Evolutionary conservation across 2,329 filamentous ascomycete genomes (phyloP).

Genomic region (Talaromyces albobiverticillius): DNA sequence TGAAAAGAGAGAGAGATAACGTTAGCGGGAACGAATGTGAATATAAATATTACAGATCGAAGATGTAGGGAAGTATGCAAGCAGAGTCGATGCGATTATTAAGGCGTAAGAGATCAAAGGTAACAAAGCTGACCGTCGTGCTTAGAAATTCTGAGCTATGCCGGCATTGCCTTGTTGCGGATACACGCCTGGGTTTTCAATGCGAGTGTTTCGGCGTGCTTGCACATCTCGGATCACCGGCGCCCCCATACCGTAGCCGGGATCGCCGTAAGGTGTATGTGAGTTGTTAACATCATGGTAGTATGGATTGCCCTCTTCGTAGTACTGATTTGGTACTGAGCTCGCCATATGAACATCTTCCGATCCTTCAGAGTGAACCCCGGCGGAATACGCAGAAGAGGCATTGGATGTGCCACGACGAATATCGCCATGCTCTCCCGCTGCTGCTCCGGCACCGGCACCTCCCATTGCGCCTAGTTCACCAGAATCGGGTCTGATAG

Average conservation of each 20-base stretch:
- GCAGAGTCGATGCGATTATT: not conserved
- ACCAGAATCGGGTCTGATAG: constrained; percentile 55
- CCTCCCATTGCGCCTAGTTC: constrained; percentile 81
- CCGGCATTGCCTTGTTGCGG: constrained; percentile 87
- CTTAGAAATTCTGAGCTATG: constrained; percentile 93
- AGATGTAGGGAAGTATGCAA: not conserved
- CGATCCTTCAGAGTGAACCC: constrained; percentile 66
- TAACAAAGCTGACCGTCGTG: not conserved
- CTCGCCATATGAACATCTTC: constrained; percentile 52
- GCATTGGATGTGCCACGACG: constrained; percentile 91
- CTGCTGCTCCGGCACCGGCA: constrained; percentile 66
- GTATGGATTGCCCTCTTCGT: constrained; percentile 53
- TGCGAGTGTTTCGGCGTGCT: constrained; percentile 87
- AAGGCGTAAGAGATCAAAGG: not conserved
- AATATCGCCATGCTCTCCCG: constrained; percentile 65
- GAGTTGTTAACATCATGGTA: constrained; percentile 43
- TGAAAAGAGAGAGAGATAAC: constrained; percentile 13
- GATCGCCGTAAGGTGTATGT: constrained; percentile 55
- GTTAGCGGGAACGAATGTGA: constrained; percentile 5
- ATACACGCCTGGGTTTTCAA: constrained; percentile 85
- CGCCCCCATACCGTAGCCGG: constrained; percentile 55
- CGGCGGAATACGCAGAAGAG: constrained; percentile 89
- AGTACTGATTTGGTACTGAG: constrained; percentile 48
- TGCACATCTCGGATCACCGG: constrained; percentile 92
- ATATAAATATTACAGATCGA: constrained; percentile 3